Base-by-base conservation (phyloP, 768 basidiomycete genomes). In the Leccinellum albellum region DNA sequence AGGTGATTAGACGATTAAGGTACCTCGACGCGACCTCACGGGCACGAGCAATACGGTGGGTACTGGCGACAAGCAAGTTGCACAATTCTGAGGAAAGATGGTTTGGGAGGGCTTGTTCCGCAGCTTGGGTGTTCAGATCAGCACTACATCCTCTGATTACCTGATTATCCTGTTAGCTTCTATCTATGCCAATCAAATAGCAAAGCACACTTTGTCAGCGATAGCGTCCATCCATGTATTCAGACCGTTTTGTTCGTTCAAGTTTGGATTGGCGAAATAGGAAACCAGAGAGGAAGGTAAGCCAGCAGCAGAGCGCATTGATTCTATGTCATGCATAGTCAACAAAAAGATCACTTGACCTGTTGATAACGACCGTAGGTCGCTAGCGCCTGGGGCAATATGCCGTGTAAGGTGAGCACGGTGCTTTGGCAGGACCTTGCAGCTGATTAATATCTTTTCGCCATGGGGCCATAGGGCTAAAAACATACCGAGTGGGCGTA, bases 291-390 rank as follows among this genome's bases (percentile, higher is more conserved):
- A 89, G 1, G 93, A 91, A 0, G 94, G 87, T 21, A 86, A 74
- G 3, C 93, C 92, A 2, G 82, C 78, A 15, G 86, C 82, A 42
- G 93, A 88, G 17, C 95, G 86, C 80, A 94, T 85, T 53, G 82
- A 82, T 67, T 98, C 96, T 58, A 97, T 79, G 63, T 95, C 92
- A 62, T 93, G 87, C 78, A 94, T 87, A 2, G 87, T 83, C 49
- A 92, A 74, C 52, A 96, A 75, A 66, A 98, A 91, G 50, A 96
- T 86, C 54, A 90, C 79, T 69, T 96, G 94, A 0, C 91, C 89
- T 5, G 89, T 80, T 3, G 88, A 84, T 49, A 97, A 77, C 50
- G 81, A 81, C 3, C 89, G 83, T 57, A 92, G 82, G 55, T 94
- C 90, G 52, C 82, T 76, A 3, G 80, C 70, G 15, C 86, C 84